Evolutionary conservation across 179 eudicot genomes (phyloP).

Genomic region (Spergularia azorica): DNA sequence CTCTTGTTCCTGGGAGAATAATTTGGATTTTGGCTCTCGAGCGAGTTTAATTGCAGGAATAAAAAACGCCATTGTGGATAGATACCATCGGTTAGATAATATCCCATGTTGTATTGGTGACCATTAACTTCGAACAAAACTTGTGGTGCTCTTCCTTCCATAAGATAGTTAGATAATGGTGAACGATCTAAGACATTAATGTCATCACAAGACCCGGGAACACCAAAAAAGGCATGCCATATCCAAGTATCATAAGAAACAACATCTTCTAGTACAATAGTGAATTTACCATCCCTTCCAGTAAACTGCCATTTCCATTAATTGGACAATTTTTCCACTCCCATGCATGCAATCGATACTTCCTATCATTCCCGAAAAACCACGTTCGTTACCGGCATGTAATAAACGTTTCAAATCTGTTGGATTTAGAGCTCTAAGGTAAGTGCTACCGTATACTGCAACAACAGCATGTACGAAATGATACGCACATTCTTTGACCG

Average conservation of each 20-base stretch:
- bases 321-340: background rate
- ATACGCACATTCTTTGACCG: background rate
- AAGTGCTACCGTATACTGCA: background rate
- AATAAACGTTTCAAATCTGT: background rate
- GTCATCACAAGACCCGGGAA: background rate
- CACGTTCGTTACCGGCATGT: background rate
- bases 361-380: background rate
- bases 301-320: background rate
- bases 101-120: background rate
- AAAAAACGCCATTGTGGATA: slow-evolving; percentile 1
- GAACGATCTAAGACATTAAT: background rate
- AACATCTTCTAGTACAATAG: background rate
- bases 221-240: background rate
- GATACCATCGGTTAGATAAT: background rate
- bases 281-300: background rate
- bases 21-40: background rate
- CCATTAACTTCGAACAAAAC: background rate
- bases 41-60: background rate
- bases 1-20: background rate
- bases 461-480: background rate
- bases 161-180: background rate
- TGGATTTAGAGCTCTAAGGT: background rate
- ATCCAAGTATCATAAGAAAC: background rate
- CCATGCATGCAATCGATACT: slow-evolving; percentile 11
- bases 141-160: background rate